Base-by-base conservation (phyloP, 1,139 yeast genomes). In the Pichia sp. region DNA sequence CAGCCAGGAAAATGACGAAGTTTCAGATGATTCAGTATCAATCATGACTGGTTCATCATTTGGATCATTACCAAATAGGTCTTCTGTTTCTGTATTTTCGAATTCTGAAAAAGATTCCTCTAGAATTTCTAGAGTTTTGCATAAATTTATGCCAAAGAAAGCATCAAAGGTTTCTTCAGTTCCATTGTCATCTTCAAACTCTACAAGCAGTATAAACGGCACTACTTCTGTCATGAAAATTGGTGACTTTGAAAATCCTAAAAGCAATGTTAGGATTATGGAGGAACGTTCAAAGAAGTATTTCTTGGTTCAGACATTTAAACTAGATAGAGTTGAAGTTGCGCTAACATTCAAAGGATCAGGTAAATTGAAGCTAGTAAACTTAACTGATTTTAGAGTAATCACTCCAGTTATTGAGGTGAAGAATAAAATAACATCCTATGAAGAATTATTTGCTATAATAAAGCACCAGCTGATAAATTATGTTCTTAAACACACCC, bases 321-420 rank as follows among this genome's bases (percentile, higher is more conserved):
- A 70, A 34, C 69, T 88, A 32, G 64, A 71, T 4, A 67, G 72
- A 28, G 68, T 79, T 34, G 63, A 67, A 20, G 60, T 88, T 35
- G 66, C 78, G 34, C 70, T 86, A 19, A 83, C 94, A 45, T 85
- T 84, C 65, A 78, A 79, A 55, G 95, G 95, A 3, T 73, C 81
- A 1, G 83, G 84, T 34, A 71, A 73, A 40, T 64, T 79, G 41
- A 74, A 72, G 46, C 63, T 88, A 35, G 71, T 86, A 9, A 86
- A 86, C 58, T 83, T 88, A 12, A 81, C 83, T 48, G 75, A 79
- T 47, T 70, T 89, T 46, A 71, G 69, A 21, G 66, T 88, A 28
- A 70, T 68, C 21, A 64, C 85, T 31, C 96, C 96, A 0, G 64
- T 63, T n/a, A 63, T 86, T 35, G 70, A 66, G 44, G 83, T 84